Evolutionary conservation across 345 rosid genomes (phyloP).

Genomic region (Pugionium cornutum): DNA sequence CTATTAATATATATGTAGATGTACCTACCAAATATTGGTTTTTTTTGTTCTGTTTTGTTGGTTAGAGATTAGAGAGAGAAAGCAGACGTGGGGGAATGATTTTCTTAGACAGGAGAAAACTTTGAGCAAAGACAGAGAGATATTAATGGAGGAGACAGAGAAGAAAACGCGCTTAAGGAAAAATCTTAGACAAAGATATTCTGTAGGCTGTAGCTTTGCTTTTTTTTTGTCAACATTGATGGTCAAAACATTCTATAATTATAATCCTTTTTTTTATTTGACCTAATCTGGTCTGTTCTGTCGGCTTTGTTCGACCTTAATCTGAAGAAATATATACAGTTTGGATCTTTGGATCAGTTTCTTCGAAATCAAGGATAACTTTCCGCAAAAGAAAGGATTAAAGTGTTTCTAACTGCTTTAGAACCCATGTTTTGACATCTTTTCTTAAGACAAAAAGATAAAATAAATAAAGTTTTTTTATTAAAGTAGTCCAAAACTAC

Average conservation of each 20-base stretch:
- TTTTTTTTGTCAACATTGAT: slow-evolving; percentile 19
- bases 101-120: slow-evolving; percentile 29
- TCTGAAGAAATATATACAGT: background rate
- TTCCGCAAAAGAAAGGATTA: background rate
- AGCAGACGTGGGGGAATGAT: slow-evolving; percentile 35
- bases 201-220: slow-evolving; percentile 6
- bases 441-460: too few relatives aligned
- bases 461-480: background rate
- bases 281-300: slow-evolving; percentile 4
- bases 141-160: slow-evolving; percentile 39
- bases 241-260: slow-evolving; percentile 25
- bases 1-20: too few relatives aligned
- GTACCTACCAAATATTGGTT: background rate
- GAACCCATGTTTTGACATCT: too few relatives aligned
- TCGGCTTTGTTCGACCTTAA: background rate
- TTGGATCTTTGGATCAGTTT: background rate
- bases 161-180: slow-evolving; percentile 38
- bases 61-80: background rate
- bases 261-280: slow-evolving; percentile 4
- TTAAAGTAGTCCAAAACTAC: slow-evolving; percentile 11
- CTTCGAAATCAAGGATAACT: background rate
- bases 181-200: slow-evolving; percentile 25
- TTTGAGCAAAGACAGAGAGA: slow-evolving; percentile 30
- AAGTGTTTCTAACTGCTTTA: background rate
- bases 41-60: slow-evolving; percentile 5